These are phyloP conservation scores for Globisporangium yorkense DNA, from an alignment of 352 stramenopile species.

Conservation along the genomic window DNA sequence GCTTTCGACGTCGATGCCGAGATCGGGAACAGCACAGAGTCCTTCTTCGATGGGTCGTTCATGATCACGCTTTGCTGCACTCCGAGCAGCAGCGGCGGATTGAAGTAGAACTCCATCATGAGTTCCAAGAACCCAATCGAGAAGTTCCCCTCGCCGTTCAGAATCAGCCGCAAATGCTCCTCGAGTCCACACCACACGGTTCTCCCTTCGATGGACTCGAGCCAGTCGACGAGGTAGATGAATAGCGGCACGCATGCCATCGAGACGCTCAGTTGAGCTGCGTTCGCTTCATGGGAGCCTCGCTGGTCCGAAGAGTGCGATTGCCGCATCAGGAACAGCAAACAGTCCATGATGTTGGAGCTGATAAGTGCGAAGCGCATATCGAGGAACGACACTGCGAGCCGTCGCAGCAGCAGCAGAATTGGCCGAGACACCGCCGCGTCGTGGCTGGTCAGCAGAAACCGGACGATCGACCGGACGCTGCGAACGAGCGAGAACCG, in stretches of 20 bases:
- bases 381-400: conserved; percentile 65
- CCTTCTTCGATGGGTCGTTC: conserved; percentile 75
- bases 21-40: conserved; percentile 69
- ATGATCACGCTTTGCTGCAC: conserved; percentile 81
- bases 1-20: conserved; percentile 24
- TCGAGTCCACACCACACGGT: conserved; percentile 84
- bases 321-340: conserved; percentile 55
- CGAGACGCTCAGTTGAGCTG: conserved; percentile 16
- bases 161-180: conserved; percentile 58
- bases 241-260: conserved; percentile 63
- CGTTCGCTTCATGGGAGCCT: neutral
- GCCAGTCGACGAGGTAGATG: conserved; percentile 73
- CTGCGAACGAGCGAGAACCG: conserved; percentile 72
- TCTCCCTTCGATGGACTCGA: conserved; percentile 74
- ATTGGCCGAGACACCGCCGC: conserved; percentile 39
- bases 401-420: conserved; percentile 46
- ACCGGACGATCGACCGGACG: conserved; percentile 53
- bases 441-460: conserved; percentile 57
- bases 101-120: conserved; percentile 85
- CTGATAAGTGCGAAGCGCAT: conserved; percentile 70
- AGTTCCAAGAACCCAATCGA: conserved; percentile 68
- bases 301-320: neutral
- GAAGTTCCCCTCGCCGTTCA: conserved; percentile 71
- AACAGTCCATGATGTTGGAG: conserved; percentile 69
- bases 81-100: conserved; percentile 47